Evolutionary conservation across 1,284 basidiomycete species (phyloP), one percentile per base, ranked within the genome.

Genomic region (Trichosporon faecale): DNA sequence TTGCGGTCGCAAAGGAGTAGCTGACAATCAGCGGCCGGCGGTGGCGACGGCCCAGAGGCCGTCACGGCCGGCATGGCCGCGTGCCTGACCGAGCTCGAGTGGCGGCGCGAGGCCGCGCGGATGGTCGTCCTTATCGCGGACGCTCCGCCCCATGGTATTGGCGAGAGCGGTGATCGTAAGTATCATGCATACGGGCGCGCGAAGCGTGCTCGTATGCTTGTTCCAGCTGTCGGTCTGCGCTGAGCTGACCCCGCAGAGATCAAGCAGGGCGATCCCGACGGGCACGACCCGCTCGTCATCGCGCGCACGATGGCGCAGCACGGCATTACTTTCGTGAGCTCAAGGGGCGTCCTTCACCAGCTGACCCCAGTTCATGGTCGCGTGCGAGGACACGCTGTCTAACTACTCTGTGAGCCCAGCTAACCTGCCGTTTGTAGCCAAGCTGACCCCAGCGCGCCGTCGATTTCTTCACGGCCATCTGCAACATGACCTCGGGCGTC

Each of bases 1-100:
- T 7, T 12, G 4, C 46, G n/a, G 18, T 18, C 4, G 18, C 29
- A 18, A n/a, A n/a, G 3, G 29, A n/a, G 14, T 14, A 44, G 29
- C 65, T 66, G 29, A 69, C 55, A 5, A 23, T 9, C 94, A 96
- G 97, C 97, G 16, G 92, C 91, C 5, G 96, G 96, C 16, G 95
- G 97, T 31, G 96, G 96, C 12, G 96, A 99, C 86, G 96, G 97
- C 0, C 97, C 97, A 0, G 97, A 99, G 81, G 97, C 95, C 3
- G 93, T 98, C 70, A 99, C 97, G 0, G 95, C 96, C 3, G 96
- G 92, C 12, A 86, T 99, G 83, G 90, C 90, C 8, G 94, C 95
- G 75, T 91, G 90, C 16, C 80, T 95, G 75, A 88, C 89, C 68
- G 83, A 85, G 11, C 91, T 98, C 88, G 91, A 95, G 49, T 99